These are phyloP conservation scores for Cucumis hystrix DNA, from an alignment of 306 rosid species.

Conservation along the genomic window DNA sequence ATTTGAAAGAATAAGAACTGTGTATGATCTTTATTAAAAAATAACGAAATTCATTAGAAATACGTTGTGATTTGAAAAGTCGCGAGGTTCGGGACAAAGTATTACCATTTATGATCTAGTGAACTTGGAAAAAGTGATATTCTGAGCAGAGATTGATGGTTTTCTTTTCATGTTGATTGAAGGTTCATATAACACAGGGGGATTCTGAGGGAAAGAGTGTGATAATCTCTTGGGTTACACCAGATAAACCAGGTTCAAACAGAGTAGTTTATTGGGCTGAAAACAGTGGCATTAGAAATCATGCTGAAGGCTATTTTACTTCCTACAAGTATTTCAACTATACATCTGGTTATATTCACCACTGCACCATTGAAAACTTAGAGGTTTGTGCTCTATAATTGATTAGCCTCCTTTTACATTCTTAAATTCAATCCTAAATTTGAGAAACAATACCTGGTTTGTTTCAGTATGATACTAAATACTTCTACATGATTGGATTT, in stretches of 20 bases:
- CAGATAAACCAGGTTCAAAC: conserved; percentile 50
- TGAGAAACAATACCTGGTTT: neutral
- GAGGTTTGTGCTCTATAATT: conserved; percentile 27
- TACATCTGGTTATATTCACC: conserved; percentile 81
- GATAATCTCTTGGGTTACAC: conserved; percentile 75
- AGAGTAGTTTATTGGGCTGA: conserved; percentile 56
- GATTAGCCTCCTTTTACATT: neutral
- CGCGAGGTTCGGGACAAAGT: no score
- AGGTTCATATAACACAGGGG: conserved; percentile 97
- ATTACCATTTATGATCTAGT: no score
- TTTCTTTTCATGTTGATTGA: neutral
- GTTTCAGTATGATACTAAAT: conserved; percentile 52
- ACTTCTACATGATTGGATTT: conserved; percentile 49
- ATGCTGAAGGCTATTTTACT: conserved; percentile 26
- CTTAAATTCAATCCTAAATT: neutral
- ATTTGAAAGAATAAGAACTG: no score
- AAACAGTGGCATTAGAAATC: conserved; percentile 14
- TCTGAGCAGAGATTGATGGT: neutral
- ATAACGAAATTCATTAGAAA: no score
- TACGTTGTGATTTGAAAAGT: no score
- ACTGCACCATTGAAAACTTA: conserved; percentile 37
- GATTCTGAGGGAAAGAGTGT: conserved; percentile 57
- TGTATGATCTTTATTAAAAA: no score
- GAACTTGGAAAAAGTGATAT: no score
- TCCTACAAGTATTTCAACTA: conserved; percentile 57